These are phyloP conservation scores for Scheffersomyces coipomensis DNA, from an alignment of 805 yeast species.

Conservation along the genomic window DNA sequence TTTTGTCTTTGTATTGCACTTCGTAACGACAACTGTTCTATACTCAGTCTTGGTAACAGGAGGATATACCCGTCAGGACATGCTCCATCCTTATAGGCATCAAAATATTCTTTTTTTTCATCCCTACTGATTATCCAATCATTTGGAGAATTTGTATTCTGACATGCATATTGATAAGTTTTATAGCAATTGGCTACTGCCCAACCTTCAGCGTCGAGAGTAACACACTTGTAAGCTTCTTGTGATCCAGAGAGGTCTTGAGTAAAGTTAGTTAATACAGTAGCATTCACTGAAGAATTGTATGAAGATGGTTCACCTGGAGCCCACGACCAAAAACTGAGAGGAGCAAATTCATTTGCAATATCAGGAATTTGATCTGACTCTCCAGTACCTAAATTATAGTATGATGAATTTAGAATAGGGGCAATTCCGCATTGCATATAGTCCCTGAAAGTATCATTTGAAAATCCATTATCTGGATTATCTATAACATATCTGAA, in stretches of 20 bases:
- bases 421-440: slow-evolving; percentile 67
- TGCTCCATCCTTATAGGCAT: slow-evolving; percentile 23
- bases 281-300: slow-evolving; percentile 2
- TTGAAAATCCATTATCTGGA: slow-evolving; percentile 33
- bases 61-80: slow-evolving; percentile 35
- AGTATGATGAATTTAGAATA: slow-evolving; percentile 41
- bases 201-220: slow-evolving; percentile 52
- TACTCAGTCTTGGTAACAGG: slow-evolving; percentile 34
- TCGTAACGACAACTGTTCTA: slow-evolving; percentile 29
- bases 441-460: slow-evolving; percentile 32
- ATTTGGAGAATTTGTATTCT: slow-evolving; percentile 32
- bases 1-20: slow-evolving; percentile 25
- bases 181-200: slow-evolving; percentile 64
- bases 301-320: slow-evolving; percentile 7
- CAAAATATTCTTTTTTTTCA: slow-evolving; percentile 40
- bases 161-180: slow-evolving; percentile 55
- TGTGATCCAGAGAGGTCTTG: slow-evolving; percentile 4
- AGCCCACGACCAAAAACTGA: slow-evolving; percentile 75
- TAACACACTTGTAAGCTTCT: slow-evolving; percentile 42
- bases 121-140: slow-evolving; percentile 43
- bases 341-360: slow-evolving; percentile 23
- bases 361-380: slow-evolving; percentile 25
- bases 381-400: slow-evolving; percentile 6
- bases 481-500: slow-evolving; percentile 37
- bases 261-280: not conserved